phyloP scores from a whole-genome alignment of 2,329 filamentous ascomycete genomes.

The Beauveria australis region DNA sequence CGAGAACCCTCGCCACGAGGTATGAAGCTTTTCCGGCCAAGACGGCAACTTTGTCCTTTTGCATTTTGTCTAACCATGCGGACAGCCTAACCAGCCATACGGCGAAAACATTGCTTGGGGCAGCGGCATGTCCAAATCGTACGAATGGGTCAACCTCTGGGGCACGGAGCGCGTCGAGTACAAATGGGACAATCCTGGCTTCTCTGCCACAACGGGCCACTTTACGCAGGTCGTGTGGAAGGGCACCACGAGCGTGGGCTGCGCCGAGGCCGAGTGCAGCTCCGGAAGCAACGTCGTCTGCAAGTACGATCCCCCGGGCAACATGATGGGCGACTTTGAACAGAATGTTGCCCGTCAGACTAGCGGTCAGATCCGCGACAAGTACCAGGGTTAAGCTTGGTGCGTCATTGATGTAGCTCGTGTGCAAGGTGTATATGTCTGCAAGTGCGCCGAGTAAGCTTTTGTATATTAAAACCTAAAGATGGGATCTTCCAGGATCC shows the following conservation, averaged over 20 bases:
- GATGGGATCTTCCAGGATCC: background rate
- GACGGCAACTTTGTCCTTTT: background rate
- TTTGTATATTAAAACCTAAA: background rate
- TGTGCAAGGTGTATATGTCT: background rate
- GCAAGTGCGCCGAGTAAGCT: background rate
- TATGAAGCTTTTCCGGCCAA: background rate
- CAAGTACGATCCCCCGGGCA: slow-evolving; percentile 2
- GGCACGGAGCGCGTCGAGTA: slow-evolving; percentile 45
- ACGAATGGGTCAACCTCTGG: slow-evolving; percentile 7
- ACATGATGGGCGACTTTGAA: background rate
- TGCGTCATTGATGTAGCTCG: background rate
- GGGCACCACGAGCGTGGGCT: slow-evolving; percentile 50
- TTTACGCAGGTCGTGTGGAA: slow-evolving; percentile 70
- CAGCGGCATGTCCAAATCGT: background rate
- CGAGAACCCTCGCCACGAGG: slow-evolving; percentile 1
- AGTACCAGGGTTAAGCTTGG: background rate
- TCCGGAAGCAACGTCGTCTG: slow-evolving; percentile 3
- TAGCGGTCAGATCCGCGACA: background rate
- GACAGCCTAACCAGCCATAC: background rate
- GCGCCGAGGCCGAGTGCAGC: slow-evolving; percentile 26
- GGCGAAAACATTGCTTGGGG: slow-evolving; percentile 11
- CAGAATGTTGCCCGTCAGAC: slow-evolving; percentile 9
- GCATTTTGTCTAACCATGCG: background rate
- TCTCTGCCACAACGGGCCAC: slow-evolving; percentile 54
- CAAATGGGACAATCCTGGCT: slow-evolving; percentile 48